phyloP scores from a whole-genome alignment of 2,329 filamentous ascomycete genomes.

The Talaromyces atroroseus region DNA sequence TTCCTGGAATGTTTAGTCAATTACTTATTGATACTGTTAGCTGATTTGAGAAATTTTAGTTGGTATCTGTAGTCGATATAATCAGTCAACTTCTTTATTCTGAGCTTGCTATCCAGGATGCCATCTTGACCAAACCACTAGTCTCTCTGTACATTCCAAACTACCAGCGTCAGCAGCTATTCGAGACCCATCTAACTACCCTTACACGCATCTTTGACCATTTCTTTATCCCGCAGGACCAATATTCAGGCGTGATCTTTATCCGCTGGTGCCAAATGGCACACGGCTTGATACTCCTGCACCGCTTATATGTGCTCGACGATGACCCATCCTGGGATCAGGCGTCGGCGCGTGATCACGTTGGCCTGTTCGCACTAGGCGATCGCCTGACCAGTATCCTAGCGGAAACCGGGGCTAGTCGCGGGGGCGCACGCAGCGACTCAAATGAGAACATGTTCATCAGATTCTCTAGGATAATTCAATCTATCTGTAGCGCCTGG shows the following conservation, averaged over 20 bases:
- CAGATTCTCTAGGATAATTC: conserved; percentile 3
- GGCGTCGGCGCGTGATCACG: neutral
- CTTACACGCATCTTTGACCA: neutral
- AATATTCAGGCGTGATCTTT: conserved; percentile 2
- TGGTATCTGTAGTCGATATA: neutral
- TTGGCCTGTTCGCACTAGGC: neutral
- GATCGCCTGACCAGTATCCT: conserved; percentile 2
- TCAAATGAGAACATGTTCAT: neutral
- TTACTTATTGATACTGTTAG: neutral
- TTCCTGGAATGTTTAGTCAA: neutral
- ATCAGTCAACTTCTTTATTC: neutral
- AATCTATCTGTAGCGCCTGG: conserved; percentile 8
- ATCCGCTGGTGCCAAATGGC: neutral
- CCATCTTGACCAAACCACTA: neutral
- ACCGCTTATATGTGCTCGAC: conserved; percentile 1
- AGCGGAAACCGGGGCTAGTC: neutral
- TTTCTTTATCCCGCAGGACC: neutral
- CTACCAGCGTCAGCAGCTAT: conserved; percentile 1
- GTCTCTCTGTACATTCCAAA: conserved; percentile 3
- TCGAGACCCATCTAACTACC: conserved; percentile 6
- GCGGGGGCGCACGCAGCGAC: neutral
- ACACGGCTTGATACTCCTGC: conserved; percentile 1
- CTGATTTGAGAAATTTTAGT: neutral
- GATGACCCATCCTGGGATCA: conserved; percentile 1
- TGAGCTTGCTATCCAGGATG: conserved; percentile 2